Base-by-base conservation (phyloP, 2,329 filamentous ascomycete species). In the Botryotinia narcissicola region DNA sequence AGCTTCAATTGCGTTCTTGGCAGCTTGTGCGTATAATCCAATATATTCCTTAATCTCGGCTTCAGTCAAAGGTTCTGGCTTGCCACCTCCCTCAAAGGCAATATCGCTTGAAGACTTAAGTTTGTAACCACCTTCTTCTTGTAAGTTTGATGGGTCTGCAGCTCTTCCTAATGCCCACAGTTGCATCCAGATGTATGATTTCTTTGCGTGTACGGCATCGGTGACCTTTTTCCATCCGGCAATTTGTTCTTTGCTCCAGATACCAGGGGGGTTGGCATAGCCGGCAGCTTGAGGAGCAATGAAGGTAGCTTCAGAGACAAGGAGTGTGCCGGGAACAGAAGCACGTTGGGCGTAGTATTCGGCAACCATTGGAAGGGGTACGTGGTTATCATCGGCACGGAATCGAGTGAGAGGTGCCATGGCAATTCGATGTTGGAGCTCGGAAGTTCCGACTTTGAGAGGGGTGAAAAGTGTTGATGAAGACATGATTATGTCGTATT, bases 361-460 rank as follows among this genome's bases (percentile, higher is more conserved):
- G 29, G 81, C 79, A 4, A 85, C 82, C 74, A 85, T 76, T 68
- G 83, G 81, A 7, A 78, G 75, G 20, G 86, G 86, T 6, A 86
- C 83, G 75, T 88, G 84, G 51, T 82, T 75, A 72, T 87, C 81
- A 71, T 84, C 82, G 69, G 83, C 83, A 70, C 87, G 86, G 78
- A 84, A 84, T 29, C 87, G 85, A n/a, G 88, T 89, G 72, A 91
- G 81, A 3, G 89, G 88, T 0, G 88, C 86, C 83, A 91, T 85
- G 59, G 84, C 85, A 54, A 91, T 77, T 5, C 85, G 82, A 76
- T 86, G 83, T 73, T 83, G 78, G 59, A 86, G 79, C 57, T 80
- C 74, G 25, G 80, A 70, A 25, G 81, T 81, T 75, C 85, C 85
- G 3, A 86, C 76, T 73, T 81, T 82, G 64, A 86, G 74, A 3